Percentiles rank a stretch among this genome's conserved stretches.
Conservation (phyloP, 202 grass and related monocot species). For the Elaeis oleifera region DNA sequence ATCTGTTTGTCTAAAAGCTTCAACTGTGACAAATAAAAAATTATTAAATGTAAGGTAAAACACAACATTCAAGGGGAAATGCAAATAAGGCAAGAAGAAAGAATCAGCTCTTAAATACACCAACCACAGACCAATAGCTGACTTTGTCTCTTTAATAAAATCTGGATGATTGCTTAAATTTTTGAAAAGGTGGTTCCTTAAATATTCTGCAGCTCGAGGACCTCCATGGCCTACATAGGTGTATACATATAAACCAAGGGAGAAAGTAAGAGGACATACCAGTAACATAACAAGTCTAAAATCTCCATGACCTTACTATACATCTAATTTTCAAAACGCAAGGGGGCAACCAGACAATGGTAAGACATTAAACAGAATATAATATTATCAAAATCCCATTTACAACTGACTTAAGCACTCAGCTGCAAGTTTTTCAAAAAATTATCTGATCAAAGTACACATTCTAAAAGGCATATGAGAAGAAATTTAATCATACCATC, state of each 20-base stretch:
- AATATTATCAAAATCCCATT: no score
- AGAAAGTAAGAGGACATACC: not conserved
- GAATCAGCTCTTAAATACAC: not conserved
- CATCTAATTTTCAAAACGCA: no score
- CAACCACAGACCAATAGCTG: slow-evolving; percentile 39
- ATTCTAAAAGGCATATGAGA: not conserved
- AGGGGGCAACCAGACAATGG: no score
- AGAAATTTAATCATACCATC: slow-evolving; percentile 24
- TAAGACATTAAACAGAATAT: no score
- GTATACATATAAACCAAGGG: slow-evolving; percentile 10
- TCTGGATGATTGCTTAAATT: slow-evolving; percentile 35
- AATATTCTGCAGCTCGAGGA: slow-evolving; percentile 29
- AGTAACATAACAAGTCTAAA: not conserved
- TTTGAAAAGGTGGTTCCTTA: slow-evolving; percentile 34
- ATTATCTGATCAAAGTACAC: no score
- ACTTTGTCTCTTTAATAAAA: slow-evolving; percentile 31
- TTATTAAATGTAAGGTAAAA: not conserved
- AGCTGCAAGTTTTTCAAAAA: no score
- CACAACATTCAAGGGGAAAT: no score
- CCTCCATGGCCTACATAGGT: slow-evolving; percentile 34
- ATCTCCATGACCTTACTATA: not conserved
- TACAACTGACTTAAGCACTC: no score
- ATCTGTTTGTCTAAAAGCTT: slow-evolving; percentile 39
- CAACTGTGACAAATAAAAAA: slow-evolving; percentile 27
- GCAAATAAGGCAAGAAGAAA: slow-evolving; percentile 1